Evolutionary conservation across 768 basidiomycete genomes (phyloP).

Genomic region (Mycena albidolilacea): DNA sequence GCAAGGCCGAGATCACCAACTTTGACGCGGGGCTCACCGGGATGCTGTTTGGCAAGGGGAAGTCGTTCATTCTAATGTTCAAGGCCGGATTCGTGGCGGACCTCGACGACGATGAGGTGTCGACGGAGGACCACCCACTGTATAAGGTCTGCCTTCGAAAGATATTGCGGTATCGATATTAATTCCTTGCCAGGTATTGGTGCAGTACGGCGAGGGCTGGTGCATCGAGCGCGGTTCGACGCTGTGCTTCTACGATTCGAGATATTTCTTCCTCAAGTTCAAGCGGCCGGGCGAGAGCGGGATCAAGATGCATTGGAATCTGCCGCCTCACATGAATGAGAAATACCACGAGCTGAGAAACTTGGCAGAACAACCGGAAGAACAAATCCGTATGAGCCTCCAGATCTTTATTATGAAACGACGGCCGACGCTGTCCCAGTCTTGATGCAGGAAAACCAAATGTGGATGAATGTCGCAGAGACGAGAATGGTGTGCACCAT

Average conservation of each 20-base stretch:
- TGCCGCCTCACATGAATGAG: conserved; percentile 11
- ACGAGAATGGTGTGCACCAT: conserved; percentile 8
- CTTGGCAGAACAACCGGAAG: conserved; percentile 14
- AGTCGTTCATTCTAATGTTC: conserved; percentile 10
- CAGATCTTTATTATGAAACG: neutral
- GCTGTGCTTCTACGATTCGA: conserved; percentile 32
- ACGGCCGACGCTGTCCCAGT: neutral
- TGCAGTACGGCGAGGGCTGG: conserved; percentile 17
- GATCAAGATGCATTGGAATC: conserved; percentile 33
- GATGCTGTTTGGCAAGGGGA: conserved; percentile 29
- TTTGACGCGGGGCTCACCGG: conserved; percentile 27
- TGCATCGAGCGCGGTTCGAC: conserved; percentile 34
- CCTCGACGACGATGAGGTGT: conserved; percentile 16
- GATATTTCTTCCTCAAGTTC: conserved; percentile 32
- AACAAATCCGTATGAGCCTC: neutral
- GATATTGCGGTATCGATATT: neutral
- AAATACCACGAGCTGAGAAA: conserved; percentile 20
- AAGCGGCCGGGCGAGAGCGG: conserved; percentile 6
- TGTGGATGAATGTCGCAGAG: conserved; percentile 12
- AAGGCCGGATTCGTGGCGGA: conserved; percentile 14
- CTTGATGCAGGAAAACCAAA: conserved; percentile 21
- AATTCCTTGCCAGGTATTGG: conserved; percentile 7
- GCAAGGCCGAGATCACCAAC: neutral
- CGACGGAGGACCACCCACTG: conserved; percentile 16
- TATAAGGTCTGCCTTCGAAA: conserved; percentile 14